Evolutionary conservation across 2,329 filamentous ascomycete species (phyloP), one percentile per base, ranked within the genome.

Genomic region (Huntiella abstrusa): DNA sequence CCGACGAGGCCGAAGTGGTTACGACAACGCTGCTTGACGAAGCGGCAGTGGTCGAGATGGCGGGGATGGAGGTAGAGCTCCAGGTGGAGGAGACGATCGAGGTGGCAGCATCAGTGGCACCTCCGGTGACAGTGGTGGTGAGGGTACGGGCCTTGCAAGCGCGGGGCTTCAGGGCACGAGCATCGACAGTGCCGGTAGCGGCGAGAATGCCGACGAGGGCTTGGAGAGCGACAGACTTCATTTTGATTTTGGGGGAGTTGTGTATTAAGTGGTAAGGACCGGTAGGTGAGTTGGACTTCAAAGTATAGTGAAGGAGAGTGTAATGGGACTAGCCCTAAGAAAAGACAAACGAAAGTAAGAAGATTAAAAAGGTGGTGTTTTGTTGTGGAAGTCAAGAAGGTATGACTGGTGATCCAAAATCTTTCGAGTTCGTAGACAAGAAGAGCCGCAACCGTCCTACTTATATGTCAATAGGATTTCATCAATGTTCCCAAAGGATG

Each of bases 211-310:
- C 46, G n/a, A 44, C n/a, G 4, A 43, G 35, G 16, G 39, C 45
- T 10, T 48, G 33, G 17, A 48, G 39, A 41, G 44, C 49, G 11
- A 50, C 38, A 37, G 40, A 45, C 19, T 47, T 45, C 45, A 47
- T 47, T 35, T 16, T 47, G 38, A 32, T 39, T 39, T 16, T 13
- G 4, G 5, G 36, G 40, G 12, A 32, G 38, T 13, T 16, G 13
- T 42, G n/a, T 32, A n/a, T 42, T 28, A 28, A 28, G 22, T 28
- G 22, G 22, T 28, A 28, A 28, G 6, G 22, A 28, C 22, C 22
- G 22, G 22, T 28, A 7, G 3, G 22, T 28, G 22, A 28, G 22
- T 28, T 28, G 22, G 22, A 28, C 22, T 28, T 28, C 22, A 28
- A 28, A 28, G 2, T 28, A 28, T 28, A 2, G 22, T 28, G 22